Evolutionary conservation across 2,329 filamentous ascomycete species (phyloP).

Genomic region (Elsinoe arachidis): DNA sequence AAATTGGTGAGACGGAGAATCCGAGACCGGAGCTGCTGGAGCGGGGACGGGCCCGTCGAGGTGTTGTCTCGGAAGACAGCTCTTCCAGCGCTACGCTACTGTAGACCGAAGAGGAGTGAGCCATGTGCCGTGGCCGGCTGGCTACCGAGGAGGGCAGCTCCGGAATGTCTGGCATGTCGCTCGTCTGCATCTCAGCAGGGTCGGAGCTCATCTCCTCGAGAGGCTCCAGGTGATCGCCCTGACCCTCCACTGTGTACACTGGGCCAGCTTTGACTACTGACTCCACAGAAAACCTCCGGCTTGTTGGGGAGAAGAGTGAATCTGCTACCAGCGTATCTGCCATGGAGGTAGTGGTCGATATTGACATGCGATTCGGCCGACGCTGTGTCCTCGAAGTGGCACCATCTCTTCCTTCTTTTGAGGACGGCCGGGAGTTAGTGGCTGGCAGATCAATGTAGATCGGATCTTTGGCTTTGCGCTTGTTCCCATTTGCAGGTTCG

Average conservation of each 20-base stretch:
- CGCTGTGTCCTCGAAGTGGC: constrained; percentile 2
- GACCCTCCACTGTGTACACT: constrained; percentile 1
- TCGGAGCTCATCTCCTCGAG: constrained; percentile 14
- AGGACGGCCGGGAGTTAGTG: constrained; percentile 19
- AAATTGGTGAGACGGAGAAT: constrained; percentile 10
- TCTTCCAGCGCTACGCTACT: constrained; percentile 3
- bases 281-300: constrained; percentile 14
- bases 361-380: constrained; percentile 9
- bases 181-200: not conserved
- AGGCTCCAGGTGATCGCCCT: constrained; percentile 13
- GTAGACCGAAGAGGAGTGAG: constrained; percentile 11
- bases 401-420: constrained; percentile 7
- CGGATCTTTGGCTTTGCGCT: not conserved
- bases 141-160: constrained; percentile 10
- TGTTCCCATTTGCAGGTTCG: constrained; percentile 11
- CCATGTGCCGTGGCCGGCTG: constrained; percentile 4
- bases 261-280: constrained; percentile 1
- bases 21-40: constrained; percentile 12
- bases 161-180: constrained; percentile 10
- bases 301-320: constrained; percentile 14
- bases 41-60: not conserved
- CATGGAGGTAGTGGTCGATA: constrained; percentile 14
- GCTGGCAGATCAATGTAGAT: constrained; percentile 23
- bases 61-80: not conserved
- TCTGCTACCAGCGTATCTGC: constrained; percentile 16